Base-by-base conservation (phyloP, 2,329 filamentous ascomycete genomes). In the Fonsecaea pugnacius region DNA sequence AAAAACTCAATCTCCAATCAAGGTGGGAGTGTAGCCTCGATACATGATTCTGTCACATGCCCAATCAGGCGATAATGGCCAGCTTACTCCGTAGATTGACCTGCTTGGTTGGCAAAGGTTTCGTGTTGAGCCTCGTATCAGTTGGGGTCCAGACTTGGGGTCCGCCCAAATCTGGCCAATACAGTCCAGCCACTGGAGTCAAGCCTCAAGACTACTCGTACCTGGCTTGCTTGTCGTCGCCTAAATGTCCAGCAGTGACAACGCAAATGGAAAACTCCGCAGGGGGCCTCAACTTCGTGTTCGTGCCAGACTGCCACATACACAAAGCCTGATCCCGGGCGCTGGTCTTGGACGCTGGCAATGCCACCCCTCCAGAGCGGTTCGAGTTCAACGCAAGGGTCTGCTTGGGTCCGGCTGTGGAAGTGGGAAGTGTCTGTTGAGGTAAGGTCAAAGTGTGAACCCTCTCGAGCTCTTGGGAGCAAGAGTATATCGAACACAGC, bases 41-140 rank as follows among this genome's bases (percentile, higher is more conserved):
- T 30, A n/a, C 33, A 38, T 51, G 46, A 59, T 35, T 30, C 30
- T 1, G 27, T 16, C 36, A 4, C 18, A 30, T 10, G 33, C 57
- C 18, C 32, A n/a, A 18, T 24, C 18, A 4, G 24, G 46, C 30
- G 40, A 21, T n/a, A 36, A 7, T 32, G n/a, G 50, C 57, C 57
- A n/a, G n/a, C 24, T 10, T 14, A 18, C n/a, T n/a, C n/a, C n/a
- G n/a, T n/a, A n/a, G 38, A 52, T 18, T 27, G 46, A 33, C 43
- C 43, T 48, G 43, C 4, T 48, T 48, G 43, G 43, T 14, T 10
- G 43, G 21, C 4, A 48, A 48, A 24, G 33, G 46, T 40, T 40
- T 60, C 50, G 58, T 60, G 58, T 60, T 54, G 33, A 43, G 50
- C 38, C 51, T 62, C 59, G 59, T 62, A 56, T 62, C 59, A 56